Evolutionary conservation across 768 basidiomycete species (phyloP).

Genomic region (Candolleomyces efflorescens): DNA sequence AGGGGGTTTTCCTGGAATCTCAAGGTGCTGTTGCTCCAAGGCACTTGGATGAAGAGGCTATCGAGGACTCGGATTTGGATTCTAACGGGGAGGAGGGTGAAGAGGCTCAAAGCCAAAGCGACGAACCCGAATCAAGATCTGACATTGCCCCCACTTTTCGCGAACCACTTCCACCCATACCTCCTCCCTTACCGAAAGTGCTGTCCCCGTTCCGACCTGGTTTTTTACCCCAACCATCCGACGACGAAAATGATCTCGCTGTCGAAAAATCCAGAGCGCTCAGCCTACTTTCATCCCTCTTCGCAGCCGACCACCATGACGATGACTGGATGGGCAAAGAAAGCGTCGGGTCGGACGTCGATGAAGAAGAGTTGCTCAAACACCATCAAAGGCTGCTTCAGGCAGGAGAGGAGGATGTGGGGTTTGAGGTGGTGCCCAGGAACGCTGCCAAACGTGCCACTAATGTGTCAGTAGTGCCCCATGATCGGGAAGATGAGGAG

Average conservation of each 20-base stretch:
- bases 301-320: slow-evolving; percentile 36
- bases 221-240: slow-evolving; percentile 8
- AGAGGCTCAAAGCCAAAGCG: neutral
- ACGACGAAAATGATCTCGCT: slow-evolving; percentile 27
- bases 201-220: neutral
- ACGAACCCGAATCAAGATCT: neutral
- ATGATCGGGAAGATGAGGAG: slow-evolving; percentile 9
- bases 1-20: slow-evolving; percentile 60
- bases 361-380: slow-evolving; percentile 32
- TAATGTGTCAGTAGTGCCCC: neutral
- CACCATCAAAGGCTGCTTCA: slow-evolving; percentile 13
- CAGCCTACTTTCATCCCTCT: slow-evolving; percentile 47
- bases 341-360: slow-evolving; percentile 53
- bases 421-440: slow-evolving; percentile 32
- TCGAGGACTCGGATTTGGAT: slow-evolving; percentile 1
- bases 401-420: slow-evolving; percentile 23
- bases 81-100: slow-evolving; percentile 10
- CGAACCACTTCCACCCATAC: neutral
- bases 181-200: neutral
- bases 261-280: slow-evolving; percentile 45
- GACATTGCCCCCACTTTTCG: slow-evolving; percentile 3
- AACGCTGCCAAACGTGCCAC: slow-evolving; percentile 1
- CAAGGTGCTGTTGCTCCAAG: slow-evolving; percentile 21
- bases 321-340: slow-evolving; percentile 61
- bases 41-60: slow-evolving; percentile 6